Conservation (phyloP, 768 basidiomycete genomes). For the Suillus tomentosus region DNA sequence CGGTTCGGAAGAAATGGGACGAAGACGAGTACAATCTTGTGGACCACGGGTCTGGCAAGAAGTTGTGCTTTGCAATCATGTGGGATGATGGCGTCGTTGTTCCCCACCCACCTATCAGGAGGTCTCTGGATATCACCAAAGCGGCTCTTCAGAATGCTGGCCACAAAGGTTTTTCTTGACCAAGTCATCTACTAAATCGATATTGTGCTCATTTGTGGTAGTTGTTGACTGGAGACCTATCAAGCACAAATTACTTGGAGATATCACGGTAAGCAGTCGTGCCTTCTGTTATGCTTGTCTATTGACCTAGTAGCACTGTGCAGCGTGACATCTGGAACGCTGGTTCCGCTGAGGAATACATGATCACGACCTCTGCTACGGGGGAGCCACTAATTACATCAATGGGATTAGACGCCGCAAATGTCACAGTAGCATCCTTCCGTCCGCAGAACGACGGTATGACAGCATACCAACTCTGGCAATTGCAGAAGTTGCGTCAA, state of each 20-base stretch:
- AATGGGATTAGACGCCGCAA: slow-evolving; percentile 41
- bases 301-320: background rate
- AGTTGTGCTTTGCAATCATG: slow-evolving; percentile 60
- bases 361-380: slow-evolving; percentile 34
- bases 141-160: slow-evolving; percentile 59
- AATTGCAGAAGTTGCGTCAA: slow-evolving; percentile 50
- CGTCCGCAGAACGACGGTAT: slow-evolving; percentile 31
- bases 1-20: slow-evolving; percentile 59
- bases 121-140: slow-evolving; percentile 60
- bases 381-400: slow-evolving; percentile 59
- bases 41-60: slow-evolving; percentile 56
- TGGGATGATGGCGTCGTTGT: slow-evolving; percentile 61
- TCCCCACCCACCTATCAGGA: slow-evolving; percentile 64
- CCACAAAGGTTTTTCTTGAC: slow-evolving; percentile 53
- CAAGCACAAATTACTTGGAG: slow-evolving; percentile 50
- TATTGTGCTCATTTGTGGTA: slow-evolving; percentile 24
- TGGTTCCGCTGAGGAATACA: slow-evolving; percentile 51
- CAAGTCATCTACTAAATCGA: background rate
- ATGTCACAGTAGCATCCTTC: slow-evolving; percentile 26
- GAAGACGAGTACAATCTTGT: slow-evolving; percentile 58
- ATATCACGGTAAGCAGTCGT: slow-evolving; percentile 42
- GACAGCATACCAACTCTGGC: slow-evolving; percentile 70
- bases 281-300: background rate
- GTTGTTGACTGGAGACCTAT: slow-evolving; percentile 71
- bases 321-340: slow-evolving; percentile 47